Evolutionary conservation across 176 grass and related monocot species (phyloP), one percentile per base, ranked within the genome.

Genomic region (Triticum dicoccoides): DNA sequence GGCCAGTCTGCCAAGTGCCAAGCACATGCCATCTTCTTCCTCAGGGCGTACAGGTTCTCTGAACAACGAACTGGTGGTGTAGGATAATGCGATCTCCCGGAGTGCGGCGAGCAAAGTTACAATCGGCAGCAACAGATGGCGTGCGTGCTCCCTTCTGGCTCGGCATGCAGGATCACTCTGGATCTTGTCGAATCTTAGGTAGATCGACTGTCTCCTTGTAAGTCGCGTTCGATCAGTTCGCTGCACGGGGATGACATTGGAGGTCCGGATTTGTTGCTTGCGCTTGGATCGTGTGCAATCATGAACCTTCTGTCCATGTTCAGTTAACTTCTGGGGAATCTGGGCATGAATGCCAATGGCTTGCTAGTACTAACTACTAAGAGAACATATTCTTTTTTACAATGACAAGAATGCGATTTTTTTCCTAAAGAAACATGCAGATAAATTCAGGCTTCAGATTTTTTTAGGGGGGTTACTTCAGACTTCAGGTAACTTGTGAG

Each of bases 171-270:
- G 2, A 67, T 77, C 71, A 1, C 33, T n/a, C 5, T 44, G 76
- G 75, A 80, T 74, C 18, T 34, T 24, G 78, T 81, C 82, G 45
- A 80, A 89, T 89, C 88, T 89, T 89, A 76, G 77, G 64, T 86
- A 61, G 78, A 89, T 82, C 63, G 69, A 62, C 63, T 32, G 74
- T 67, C 79, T 66, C 62, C 13, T 35, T 25, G 65, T 33, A 51
- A 45, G 23, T 20, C 34, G 74, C 6, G 41, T 58, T 58, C 4
- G 25, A 32, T 76, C 32, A 54, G 84, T 86, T 86, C 74, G 5
- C 14, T 78, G 74, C 47, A 86, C 33, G 3, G 63, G 45, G 74
- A 18, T 58, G 44, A 1, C 82, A 52, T 80, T 62, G 75, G 14
- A 66, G 30, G 88, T 85, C 80, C 61, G 76, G 12, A 14, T 85